Evolutionary conservation across 306 rosid species (phyloP).

Genomic region (Phaseolus lunatus): DNA sequence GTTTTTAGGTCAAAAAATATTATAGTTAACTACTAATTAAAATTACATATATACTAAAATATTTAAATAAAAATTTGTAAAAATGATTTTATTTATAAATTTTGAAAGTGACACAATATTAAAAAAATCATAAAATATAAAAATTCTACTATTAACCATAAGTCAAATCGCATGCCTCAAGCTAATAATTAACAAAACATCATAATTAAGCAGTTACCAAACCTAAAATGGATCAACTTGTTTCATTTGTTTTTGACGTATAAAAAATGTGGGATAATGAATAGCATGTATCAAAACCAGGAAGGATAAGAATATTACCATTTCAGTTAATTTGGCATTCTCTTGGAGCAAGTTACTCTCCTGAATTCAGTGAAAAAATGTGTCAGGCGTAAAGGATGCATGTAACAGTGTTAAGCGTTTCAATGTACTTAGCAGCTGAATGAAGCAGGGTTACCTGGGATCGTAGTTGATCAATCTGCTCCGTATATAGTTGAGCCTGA

Average conservation of each 20-base stretch:
- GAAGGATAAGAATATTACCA: conserved; percentile 48
- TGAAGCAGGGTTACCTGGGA: conserved; percentile 49
- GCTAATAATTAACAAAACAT: neutral
- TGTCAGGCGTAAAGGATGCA: neutral
- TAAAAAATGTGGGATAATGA: neutral
- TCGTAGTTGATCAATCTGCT: conserved; percentile 51
- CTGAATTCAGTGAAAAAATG: conserved; percentile 45
- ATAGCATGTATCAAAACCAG: neutral
- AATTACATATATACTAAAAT: neutral
- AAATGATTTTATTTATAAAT: too few species aligned
- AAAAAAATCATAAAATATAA: too few species aligned
- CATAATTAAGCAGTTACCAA: neutral
- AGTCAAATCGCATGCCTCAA: neutral
- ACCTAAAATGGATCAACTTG: neutral
- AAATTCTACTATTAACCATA: too few species aligned
- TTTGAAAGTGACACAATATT: too few species aligned
- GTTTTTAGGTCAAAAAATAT: neutral
- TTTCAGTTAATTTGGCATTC: conserved; percentile 47
- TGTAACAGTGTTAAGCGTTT: neutral
- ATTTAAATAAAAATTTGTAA: too few species aligned
- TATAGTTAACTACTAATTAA: neutral
- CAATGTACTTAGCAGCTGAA: neutral
- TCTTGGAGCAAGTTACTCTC: conserved; percentile 57
- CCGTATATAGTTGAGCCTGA: conserved; percentile 53
- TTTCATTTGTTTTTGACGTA: neutral